Evolutionary conservation across 371 early-diverging fungal species (phyloP).

Genomic region (Conidiobolus coronatus): DNA sequence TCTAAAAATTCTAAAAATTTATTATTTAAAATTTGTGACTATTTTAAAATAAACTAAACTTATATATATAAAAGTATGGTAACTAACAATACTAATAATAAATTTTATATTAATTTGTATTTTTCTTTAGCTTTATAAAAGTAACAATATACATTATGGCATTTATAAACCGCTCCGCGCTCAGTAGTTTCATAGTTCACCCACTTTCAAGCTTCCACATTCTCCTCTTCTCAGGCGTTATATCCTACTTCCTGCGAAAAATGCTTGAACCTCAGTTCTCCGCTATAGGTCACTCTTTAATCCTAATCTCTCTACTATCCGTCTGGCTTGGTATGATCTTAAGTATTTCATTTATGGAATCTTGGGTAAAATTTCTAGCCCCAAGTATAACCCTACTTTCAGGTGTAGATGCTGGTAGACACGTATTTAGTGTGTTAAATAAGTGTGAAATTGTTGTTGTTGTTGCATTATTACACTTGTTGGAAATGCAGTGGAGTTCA

Average conservation of each 20-base stretch:
- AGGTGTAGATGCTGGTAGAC: conserved; percentile 1
- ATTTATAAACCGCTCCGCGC: not conserved
- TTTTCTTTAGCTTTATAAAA: not conserved
- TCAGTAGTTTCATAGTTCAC: conserved; percentile 2
- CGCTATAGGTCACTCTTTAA: not conserved
- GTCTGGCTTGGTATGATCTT: conserved; percentile 1
- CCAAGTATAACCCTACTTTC: not conserved
- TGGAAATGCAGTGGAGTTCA: conserved; percentile 4
- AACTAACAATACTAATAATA: no score
- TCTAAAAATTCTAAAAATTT: no score
- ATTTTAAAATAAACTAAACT: no score
- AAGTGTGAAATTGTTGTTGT: conserved; percentile 1
- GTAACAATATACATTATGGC: conserved; percentile 1
- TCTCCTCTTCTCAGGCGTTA: not conserved
- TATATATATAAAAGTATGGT: no score
- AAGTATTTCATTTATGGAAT: conserved; percentile 1
- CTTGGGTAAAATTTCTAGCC: conserved; percentile 2
- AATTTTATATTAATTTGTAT: no score
- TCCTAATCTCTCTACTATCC: not conserved
- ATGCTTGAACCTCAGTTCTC: conserved; percentile 1
- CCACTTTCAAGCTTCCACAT: conserved; percentile 2
- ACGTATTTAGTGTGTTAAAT: not conserved
- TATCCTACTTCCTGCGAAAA: conserved; percentile 1
- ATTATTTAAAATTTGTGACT: no score
- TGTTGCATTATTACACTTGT: not conserved